phyloP scores from a whole-genome alignment of 2,329 filamentous ascomycete species.

The Sclerotinia subarctica region DNA sequence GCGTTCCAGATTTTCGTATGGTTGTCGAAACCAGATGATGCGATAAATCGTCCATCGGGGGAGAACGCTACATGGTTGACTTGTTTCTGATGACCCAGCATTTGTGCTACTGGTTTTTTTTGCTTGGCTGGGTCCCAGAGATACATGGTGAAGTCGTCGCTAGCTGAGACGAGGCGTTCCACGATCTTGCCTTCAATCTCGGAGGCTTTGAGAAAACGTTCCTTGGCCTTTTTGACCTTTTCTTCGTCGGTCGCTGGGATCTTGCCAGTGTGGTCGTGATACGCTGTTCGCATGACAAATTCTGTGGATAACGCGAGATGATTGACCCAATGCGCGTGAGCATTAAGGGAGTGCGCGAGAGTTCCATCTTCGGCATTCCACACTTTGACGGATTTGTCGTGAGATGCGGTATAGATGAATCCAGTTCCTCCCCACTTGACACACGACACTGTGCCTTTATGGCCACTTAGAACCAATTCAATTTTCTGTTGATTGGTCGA shows the following conservation, averaged over 20 bases:
- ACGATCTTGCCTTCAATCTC: conserved; percentile 71
- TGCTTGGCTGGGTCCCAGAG: conserved; percentile 81
- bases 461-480: conserved; percentile 80
- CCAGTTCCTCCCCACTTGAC: conserved; percentile 94
- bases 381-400: conserved; percentile 88
- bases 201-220: conserved; percentile 82
- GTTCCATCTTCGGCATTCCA: conserved; percentile 82
- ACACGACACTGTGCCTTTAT: conserved; percentile 85
- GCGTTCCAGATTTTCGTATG: conserved; percentile 91
- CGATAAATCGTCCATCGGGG: conserved; percentile 82
- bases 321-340: conserved; percentile 94
- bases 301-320: conserved; percentile 92
- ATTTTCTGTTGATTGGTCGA: conserved; percentile 73
- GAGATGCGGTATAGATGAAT: conserved; percentile 76
- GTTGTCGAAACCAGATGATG: conserved; percentile 89
- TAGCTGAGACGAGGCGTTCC: conserved; percentile 84
- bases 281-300: conserved; percentile 80
- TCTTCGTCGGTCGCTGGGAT: conserved; percentile 67
- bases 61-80: conserved; percentile 96
- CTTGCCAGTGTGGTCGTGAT: conserved; percentile 75
- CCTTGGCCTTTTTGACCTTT: conserved; percentile 70
- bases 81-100: conserved; percentile 94
- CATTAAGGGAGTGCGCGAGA: conserved; percentile 71
- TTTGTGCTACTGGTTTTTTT: conserved; percentile 79
- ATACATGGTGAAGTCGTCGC: conserved; percentile 95